Percentiles rank a stretch among this genome's conserved stretches.
Conservation (phyloP, 768 basidiomycete species). For the Asterophora parasitica region DNA sequence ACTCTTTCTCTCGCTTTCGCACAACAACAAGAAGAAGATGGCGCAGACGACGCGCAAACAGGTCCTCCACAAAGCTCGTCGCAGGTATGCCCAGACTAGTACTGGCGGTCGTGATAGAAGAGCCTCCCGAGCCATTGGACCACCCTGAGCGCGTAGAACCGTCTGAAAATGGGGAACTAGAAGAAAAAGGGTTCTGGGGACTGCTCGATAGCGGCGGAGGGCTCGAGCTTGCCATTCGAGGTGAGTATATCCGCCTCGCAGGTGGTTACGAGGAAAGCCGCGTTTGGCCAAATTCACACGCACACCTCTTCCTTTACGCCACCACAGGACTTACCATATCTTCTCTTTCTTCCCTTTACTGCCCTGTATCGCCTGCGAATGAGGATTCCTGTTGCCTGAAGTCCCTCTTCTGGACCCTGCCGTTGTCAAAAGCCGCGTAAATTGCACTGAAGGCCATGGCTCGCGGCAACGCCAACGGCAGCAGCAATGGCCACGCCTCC, state of each 20-base stretch:
- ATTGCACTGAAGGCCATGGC: conserved; percentile 9
- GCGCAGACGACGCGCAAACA: neutral
- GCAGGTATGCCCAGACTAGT: neutral
- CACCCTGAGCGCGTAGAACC: neutral
- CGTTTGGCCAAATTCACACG: no score
- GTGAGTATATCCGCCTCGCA: neutral
- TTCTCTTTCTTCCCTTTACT: no score
- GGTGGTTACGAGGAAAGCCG: no score
- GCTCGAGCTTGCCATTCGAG: conserved; percentile 1
- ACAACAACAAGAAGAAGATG: neutral
- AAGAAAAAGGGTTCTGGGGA: neutral
- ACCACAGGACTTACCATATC: no score
- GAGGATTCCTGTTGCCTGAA: neutral
- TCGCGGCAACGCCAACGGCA: conserved; percentile 3
- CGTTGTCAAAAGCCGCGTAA: neutral
- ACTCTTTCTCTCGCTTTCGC: neutral
- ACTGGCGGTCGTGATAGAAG: neutral
- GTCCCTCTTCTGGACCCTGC: neutral
- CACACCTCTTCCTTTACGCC: no score
- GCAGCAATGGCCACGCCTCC: conserved; percentile 2
- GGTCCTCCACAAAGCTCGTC: neutral
- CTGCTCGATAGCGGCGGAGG: conserved; percentile 5
- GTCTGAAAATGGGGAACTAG: neutral
- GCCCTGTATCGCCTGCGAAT: neutral
- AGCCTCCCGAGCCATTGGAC: neutral